A percentile compares a stretch with the other conserved stretches of the same genome.
Evolutionary conservation across 2,329 filamentous ascomycete genomes (phyloP).

Genomic region (Anisogramma anomala): DNA sequence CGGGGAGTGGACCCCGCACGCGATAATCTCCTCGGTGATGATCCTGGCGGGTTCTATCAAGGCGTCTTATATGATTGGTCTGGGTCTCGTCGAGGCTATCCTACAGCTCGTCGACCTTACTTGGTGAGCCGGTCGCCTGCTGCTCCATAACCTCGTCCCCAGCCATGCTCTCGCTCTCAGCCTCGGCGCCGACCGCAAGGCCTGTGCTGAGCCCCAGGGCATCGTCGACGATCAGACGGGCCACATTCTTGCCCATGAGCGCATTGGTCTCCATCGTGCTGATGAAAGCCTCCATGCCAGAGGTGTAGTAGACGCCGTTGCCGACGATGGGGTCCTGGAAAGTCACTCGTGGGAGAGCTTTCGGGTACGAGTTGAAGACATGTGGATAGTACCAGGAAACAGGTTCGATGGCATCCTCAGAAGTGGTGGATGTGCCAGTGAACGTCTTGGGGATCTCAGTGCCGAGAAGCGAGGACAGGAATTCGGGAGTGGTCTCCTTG

Average conservation of each 20-base stretch:
- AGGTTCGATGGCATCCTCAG: conserved; percentile 24
- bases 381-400: conserved; percentile 71
- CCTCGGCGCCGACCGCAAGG: conserved; percentile 7
- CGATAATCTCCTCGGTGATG: no score
- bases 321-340: conserved; percentile 72
- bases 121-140: not conserved
- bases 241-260: conserved; percentile 80
- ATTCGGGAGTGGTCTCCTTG: conserved; percentile 37
- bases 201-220: conserved; percentile 26
- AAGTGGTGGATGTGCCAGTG: conserved; percentile 10
- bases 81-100: no score
- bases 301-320: conserved; percentile 57
- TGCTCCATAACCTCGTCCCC: not conserved
- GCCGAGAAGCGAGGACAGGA: conserved; percentile 42
- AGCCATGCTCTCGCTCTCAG: conserved; percentile 14
- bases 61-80: no score
- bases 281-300: conserved; percentile 83
- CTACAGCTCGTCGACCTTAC: not conserved
- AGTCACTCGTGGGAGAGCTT: conserved; percentile 69
- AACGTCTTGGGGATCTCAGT: conserved; percentile 31
- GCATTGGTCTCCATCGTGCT: conserved; percentile 96
- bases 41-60: no score
- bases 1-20: no score
- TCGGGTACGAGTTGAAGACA: conserved; percentile 75
- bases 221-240: conserved; percentile 55